Conservation (phyloP, 2,329 filamentous ascomycete genomes). For the Daldinia eschscholtzii region DNA sequence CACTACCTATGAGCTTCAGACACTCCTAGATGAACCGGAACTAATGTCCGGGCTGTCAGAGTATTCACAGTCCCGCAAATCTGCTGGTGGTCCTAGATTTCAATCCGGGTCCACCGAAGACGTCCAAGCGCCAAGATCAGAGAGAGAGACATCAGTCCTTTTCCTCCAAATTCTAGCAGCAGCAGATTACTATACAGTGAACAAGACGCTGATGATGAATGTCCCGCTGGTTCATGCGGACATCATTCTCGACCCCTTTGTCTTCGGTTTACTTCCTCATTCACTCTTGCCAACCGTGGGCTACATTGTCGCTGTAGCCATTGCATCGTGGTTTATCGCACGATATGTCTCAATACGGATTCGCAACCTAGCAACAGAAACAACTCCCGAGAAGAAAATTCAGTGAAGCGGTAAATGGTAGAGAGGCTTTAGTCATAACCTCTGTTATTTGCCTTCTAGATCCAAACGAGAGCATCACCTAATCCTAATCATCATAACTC, state of each 20-base stretch:
- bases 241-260: slow-evolving; percentile 85
- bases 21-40: slow-evolving; percentile 71
- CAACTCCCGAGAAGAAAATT: slow-evolving; percentile 55
- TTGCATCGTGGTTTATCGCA: slow-evolving; percentile 60
- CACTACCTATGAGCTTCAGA: slow-evolving; percentile 70
- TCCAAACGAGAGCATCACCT: slow-evolving; percentile 39
- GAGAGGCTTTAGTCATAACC: slow-evolving; percentile 24
- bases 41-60: slow-evolving; percentile 74
- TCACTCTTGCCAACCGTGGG: slow-evolving; percentile 79
- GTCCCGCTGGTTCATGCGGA: slow-evolving; percentile 83
- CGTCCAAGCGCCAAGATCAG: slow-evolving; percentile 25
- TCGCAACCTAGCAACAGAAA: slow-evolving; percentile 47
- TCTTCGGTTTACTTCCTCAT: slow-evolving; percentile 81
- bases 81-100: slow-evolving; percentile 33
- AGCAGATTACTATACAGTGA: slow-evolving; percentile 86
- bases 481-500: slow-evolving; percentile 43
- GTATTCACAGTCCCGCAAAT: slow-evolving; percentile 68
- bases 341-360: slow-evolving; percentile 53
- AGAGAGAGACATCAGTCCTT: slow-evolving; percentile 64
- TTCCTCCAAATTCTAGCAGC: slow-evolving; percentile 81
- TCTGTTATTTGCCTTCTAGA: slow-evolving; percentile 44
- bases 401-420: slow-evolving; percentile 48
- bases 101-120: slow-evolving; percentile 25
- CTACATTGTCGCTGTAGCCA: slow-evolving; percentile 75
- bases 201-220: slow-evolving; percentile 78